Conservation (phyloP, 2,329 filamentous ascomycete species). For the Trichoderma sp. region DNA sequence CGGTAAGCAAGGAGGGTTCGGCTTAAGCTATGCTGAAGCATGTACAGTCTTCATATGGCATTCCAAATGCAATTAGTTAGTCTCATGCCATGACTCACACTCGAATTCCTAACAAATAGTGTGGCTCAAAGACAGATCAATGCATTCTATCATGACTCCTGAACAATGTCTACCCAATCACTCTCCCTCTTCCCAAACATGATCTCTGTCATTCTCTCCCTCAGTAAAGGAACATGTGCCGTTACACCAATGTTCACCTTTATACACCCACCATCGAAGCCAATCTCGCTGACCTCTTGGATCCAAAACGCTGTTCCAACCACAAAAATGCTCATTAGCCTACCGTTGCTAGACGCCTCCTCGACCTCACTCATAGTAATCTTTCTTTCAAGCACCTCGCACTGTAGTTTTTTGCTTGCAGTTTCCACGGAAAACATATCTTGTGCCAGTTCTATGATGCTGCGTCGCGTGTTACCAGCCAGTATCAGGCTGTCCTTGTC, state of each 20-base stretch:
- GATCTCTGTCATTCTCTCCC: not conserved
- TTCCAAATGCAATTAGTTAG: not conserved
- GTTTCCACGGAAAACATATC: not conserved
- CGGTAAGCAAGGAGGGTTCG: not conserved
- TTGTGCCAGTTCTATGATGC: not conserved
- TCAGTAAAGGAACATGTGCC: not conserved
- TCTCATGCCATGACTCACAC: not conserved
- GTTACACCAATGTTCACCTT: not conserved
- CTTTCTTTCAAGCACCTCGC: not conserved
- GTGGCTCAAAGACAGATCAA: not conserved
- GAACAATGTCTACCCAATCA: not conserved
- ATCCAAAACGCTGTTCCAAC: not conserved
- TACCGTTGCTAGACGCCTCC: not conserved
- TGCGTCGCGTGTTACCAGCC: not conserved
- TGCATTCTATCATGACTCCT: not conserved
- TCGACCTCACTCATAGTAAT: not conserved
- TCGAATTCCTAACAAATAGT: not conserved
- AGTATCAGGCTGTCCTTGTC: not conserved
- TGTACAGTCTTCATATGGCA: not conserved
- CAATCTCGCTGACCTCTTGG: not conserved
- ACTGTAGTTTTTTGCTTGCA: not conserved
- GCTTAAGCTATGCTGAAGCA: not conserved
- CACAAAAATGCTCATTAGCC: not conserved
- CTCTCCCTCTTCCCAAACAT: not conserved
- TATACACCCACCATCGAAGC: not conserved